A percentile compares a stretch with the other conserved stretches of the same genome.
These are phyloP conservation scores for Magnolia sinica DNA, from an alignment of 164 flowering plant species.

Conservation along the genomic window DNA sequence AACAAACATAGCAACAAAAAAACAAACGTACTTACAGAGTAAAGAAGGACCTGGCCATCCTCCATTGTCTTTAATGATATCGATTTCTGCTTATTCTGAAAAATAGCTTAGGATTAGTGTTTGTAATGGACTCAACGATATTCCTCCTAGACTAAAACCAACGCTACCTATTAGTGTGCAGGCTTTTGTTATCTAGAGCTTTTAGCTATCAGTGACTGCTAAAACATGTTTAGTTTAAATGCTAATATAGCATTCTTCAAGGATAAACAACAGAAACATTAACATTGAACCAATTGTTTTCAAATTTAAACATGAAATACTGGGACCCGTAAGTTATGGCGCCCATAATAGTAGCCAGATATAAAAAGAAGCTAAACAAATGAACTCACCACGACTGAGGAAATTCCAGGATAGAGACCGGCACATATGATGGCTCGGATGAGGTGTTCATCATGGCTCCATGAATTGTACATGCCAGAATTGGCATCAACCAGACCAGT, in stretches of 20 bases:
- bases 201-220: neutral
- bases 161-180: neutral
- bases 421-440: slow-evolving; percentile 79
- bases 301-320: neutral
- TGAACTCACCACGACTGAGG: slow-evolving; percentile 80
- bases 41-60: slow-evolving; percentile 84
- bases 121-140: neutral
- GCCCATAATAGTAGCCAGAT: neutral
- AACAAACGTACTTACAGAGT: slow-evolving; percentile 50
- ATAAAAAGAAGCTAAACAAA: neutral
- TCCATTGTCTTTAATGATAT: slow-evolving; percentile 87
- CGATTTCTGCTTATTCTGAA: slow-evolving; percentile 83
- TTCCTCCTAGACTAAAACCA: neutral
- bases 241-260: neutral
- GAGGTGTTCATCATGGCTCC: slow-evolving; percentile 75
- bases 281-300: neutral
- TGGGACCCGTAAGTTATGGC: no score
- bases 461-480: slow-evolving; percentile 36
- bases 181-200: neutral
- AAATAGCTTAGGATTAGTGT: neutral
- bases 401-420: slow-evolving; percentile 91
- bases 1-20: neutral
- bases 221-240: neutral
- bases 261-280: neutral
- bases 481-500: slow-evolving; percentile 64